Conservation (phyloP, 768 basidiomycete species). For the Mrakia hoshinonis region DNA sequence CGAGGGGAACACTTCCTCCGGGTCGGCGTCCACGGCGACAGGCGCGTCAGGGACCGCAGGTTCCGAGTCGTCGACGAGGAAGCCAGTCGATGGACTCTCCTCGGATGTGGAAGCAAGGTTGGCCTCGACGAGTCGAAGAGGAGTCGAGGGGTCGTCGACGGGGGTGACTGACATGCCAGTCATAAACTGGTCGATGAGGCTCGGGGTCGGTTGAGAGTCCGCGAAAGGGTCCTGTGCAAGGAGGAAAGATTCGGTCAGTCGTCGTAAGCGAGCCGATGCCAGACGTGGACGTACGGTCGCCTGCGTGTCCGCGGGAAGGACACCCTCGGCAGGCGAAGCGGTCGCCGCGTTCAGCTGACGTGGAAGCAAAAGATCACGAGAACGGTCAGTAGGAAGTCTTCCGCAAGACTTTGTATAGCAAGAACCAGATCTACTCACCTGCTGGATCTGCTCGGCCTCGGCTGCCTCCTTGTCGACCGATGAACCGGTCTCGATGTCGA, state of each 20-base stretch:
- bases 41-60: neutral
- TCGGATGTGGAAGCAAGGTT: neutral
- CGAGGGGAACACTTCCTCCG: slow-evolving; percentile 18
- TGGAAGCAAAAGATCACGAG: no score
- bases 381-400: no score
- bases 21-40: slow-evolving; percentile 13
- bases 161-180: neutral
- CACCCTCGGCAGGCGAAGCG: no score
- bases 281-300: no score
- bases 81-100: neutral
- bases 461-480: neutral
- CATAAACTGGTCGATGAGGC: neutral
- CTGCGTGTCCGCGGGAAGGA: no score
- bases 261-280: no score
- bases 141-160: neutral
- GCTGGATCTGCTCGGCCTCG: neutral
- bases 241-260: no score
- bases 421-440: no score
- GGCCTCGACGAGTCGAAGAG: neutral
- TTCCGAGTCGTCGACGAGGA: neutral
- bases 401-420: no score
- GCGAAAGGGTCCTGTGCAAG: no score
- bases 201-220: neutral
- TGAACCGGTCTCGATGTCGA: neutral
- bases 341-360: no score